phyloP scores from a whole-genome alignment of 2,329 filamentous ascomycete genomes.

The Exophiala viscosa region DNA sequence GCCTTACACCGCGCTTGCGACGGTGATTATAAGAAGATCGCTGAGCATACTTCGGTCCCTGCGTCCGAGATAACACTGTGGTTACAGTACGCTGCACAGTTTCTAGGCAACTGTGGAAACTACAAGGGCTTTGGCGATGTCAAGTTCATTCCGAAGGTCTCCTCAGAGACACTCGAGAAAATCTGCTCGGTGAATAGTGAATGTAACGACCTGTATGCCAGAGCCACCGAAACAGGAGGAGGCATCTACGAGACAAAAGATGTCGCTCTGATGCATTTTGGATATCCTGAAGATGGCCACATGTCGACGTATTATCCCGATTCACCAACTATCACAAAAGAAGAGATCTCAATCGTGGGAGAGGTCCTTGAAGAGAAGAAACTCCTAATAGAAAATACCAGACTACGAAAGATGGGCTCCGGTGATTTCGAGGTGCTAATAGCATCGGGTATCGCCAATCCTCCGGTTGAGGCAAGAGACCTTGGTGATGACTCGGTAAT shows the following conservation, averaged over 20 bases:
- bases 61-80: constrained; percentile 64
- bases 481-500: constrained; percentile 64
- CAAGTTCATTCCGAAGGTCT: constrained; percentile 74
- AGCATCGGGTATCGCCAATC: constrained; percentile 60
- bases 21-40: constrained; percentile 69
- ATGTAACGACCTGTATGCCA: constrained; percentile 62
- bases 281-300: constrained; percentile 70
- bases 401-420: constrained; percentile 63
- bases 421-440: constrained; percentile 70
- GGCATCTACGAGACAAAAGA: constrained; percentile 68
- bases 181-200: constrained; percentile 59
- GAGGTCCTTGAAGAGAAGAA: constrained; percentile 69
- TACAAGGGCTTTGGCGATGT: constrained; percentile 85
- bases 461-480: constrained; percentile 64
- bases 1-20: constrained; percentile 62
- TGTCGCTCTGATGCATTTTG: constrained; percentile 67
- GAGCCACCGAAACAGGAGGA: constrained; percentile 56
- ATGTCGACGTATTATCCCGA: constrained; percentile 80
- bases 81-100: constrained; percentile 73
- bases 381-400: constrained; percentile 70
- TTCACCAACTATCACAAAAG: constrained; percentile 68
- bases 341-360: constrained; percentile 70
- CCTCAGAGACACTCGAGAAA: constrained; percentile 60
- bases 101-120: constrained; percentile 76
- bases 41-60: constrained; percentile 61